Percentiles rank a stretch among this genome's conserved stretches.
phyloP scores from a whole-genome alignment of 2,329 filamentous ascomycete genomes.

The Elsinoe perseae region DNA sequence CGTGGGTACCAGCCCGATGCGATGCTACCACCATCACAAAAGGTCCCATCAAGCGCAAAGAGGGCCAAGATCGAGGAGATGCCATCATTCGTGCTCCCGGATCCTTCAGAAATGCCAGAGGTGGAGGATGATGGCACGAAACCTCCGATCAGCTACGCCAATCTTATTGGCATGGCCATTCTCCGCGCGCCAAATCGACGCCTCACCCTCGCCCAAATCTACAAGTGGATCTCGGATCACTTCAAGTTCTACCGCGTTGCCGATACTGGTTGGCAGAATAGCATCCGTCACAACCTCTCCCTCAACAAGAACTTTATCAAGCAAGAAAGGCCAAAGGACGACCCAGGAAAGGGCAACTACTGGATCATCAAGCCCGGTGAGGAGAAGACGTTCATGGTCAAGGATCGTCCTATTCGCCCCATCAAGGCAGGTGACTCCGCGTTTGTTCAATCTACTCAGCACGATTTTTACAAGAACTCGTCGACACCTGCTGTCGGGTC shows the following conservation, averaged over 20 bases:
- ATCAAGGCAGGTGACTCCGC: constrained; percentile 47
- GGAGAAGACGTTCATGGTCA: constrained; percentile 83
- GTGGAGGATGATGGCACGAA: constrained; percentile 83
- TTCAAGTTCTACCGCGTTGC: constrained; percentile 79
- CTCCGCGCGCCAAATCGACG: constrained; percentile 74
- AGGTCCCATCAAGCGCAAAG: constrained; percentile 45
- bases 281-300: constrained; percentile 95
- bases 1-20: constrained; percentile 7
- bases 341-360: constrained; percentile 95
- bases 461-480: constrained; percentile 23
- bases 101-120: constrained; percentile 69
- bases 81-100: constrained; percentile 48
- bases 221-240: constrained; percentile 98
- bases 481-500: constrained; percentile 33
- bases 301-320: constrained; percentile 96
- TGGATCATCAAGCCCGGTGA: constrained; percentile 89
- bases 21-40: constrained; percentile 9
- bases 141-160: constrained; percentile 86
- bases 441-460: constrained; percentile 17
- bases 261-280: constrained; percentile 96
- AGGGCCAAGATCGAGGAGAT: constrained; percentile 57
- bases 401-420: constrained; percentile 51
- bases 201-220: constrained; percentile 88
- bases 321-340: constrained; percentile 90
- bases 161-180: constrained; percentile 94